These are phyloP conservation scores for Helianthus annuus DNA, from an alignment of 129 eudicot genomes.

Conservation along the genomic window HanXRQr2.0-SUNRISE NC_035436.2:174797767-174798266, in stretches of 20 bases:
- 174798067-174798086: slow-evolving; percentile 12
- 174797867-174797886: slow-evolving; percentile 37
- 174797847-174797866: slow-evolving; percentile 45
- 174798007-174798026: slow-evolving; percentile 60
- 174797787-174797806: slow-evolving; percentile 53
- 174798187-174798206: no score
- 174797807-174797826: slow-evolving; percentile 41
- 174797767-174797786: slow-evolving; percentile 43
- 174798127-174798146: not conserved
- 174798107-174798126: not conserved
- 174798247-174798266: no score
- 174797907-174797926: slow-evolving; percentile 48
- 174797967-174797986: not conserved
- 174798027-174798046: slow-evolving; percentile 46
- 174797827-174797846: slow-evolving; percentile 50
- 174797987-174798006: not conserved
- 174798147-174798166: no score
- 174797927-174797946: not conserved
- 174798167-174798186: no score
- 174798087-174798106: not conserved
- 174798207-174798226: no score
- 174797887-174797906: slow-evolving; percentile 61
- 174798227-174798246: no score
- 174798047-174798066: slow-evolving; percentile 71
- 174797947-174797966: not conserved